A percentile compares a stretch with the other conserved stretches of the same genome.
phyloP scores from a whole-genome alignment of 495 filamentous ascomycete genomes.

The Talaromyces ruber region DNA sequence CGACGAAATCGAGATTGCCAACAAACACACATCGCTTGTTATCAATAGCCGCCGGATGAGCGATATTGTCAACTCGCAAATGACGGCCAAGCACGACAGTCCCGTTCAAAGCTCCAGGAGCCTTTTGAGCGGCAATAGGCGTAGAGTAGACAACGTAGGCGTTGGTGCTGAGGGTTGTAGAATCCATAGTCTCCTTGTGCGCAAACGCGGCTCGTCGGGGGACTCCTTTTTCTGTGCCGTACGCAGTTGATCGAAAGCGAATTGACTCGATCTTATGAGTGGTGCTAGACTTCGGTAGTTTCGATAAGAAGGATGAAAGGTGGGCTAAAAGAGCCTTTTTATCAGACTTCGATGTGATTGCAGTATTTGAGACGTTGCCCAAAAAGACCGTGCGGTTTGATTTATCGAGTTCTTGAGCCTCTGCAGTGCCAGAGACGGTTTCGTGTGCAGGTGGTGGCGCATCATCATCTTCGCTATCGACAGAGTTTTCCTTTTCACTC shows the following conservation, averaged over 20 bases:
- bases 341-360: slow-evolving; percentile 70
- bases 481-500: background rate
- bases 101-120: slow-evolving; percentile 72
- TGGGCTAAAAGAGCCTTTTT: slow-evolving; percentile 71
- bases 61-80: slow-evolving; percentile 79
- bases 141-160: slow-evolving; percentile 87
- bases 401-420: slow-evolving; percentile 62
- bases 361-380: slow-evolving; percentile 75
- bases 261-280: slow-evolving; percentile 75
- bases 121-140: slow-evolving; percentile 61
- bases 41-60: slow-evolving; percentile 76
- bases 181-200: slow-evolving; percentile 69
- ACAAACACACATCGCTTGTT: slow-evolving; percentile 91
- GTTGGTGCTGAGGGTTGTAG: slow-evolving; percentile 87
- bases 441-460: slow-evolving; percentile 48
- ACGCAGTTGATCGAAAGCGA: slow-evolving; percentile 88
- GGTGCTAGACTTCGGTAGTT: slow-evolving; percentile 30
- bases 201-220: slow-evolving; percentile 89
- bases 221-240: slow-evolving; percentile 54
- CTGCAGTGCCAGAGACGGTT: slow-evolving; percentile 28
- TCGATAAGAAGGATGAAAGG: slow-evolving; percentile 45
- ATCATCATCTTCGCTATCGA: slow-evolving; percentile 17
- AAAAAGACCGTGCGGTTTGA: slow-evolving; percentile 87
- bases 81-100: slow-evolving; percentile 79
- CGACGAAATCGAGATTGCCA: slow-evolving; percentile 91